These are phyloP conservation scores for Naganishia liquefaciens DNA, from an alignment of 1,284 basidiomycete species.

Conservation along the genomic window DNA sequence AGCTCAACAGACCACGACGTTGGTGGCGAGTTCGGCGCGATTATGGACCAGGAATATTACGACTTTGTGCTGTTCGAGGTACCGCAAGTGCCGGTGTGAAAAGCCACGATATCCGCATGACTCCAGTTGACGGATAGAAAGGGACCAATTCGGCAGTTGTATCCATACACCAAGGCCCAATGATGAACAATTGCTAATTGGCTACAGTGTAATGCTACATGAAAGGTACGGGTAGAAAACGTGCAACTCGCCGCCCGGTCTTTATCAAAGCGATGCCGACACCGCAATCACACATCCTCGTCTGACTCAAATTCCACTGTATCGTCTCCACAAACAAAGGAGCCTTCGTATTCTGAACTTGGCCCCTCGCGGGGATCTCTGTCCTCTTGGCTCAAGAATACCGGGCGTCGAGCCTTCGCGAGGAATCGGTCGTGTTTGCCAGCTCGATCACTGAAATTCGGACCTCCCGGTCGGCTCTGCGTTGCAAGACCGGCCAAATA, in stretches of 20 bases:
- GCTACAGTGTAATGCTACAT: conserved; percentile 13
- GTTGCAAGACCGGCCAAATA: conserved; percentile 50
- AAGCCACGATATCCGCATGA: not conserved
- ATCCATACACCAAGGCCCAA: conserved; percentile 3
- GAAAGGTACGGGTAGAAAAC: not conserved
- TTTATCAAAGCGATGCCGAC: not conserved
- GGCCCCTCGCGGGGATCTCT: conserved; percentile 30
- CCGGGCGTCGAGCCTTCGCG: conserved; percentile 47
- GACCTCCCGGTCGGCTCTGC: conserved; percentile 42
- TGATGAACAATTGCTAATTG: conserved; percentile 11
- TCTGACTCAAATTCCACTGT: conserved; percentile 32
- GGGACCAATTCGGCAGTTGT: conserved; percentile 15
- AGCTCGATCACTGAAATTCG: conserved; percentile 40
- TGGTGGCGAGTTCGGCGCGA: conserved; percentile 80
- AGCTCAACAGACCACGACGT: conserved; percentile 55
- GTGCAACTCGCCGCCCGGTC: not conserved
- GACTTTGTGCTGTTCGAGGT: conserved; percentile 83
- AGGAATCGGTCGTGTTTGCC: conserved; percentile 41
- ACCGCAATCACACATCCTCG: conserved; percentile 1
- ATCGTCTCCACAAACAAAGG: conserved; percentile 33
- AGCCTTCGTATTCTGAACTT: conserved; percentile 33
- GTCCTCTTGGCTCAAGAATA: conserved; percentile 48
- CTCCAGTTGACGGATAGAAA: not conserved
- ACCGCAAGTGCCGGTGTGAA: conserved; percentile 46
- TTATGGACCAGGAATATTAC: conserved; percentile 91